Base-by-base conservation (phyloP, 306 rosid species). In the Vigna nakashimae region DNA sequence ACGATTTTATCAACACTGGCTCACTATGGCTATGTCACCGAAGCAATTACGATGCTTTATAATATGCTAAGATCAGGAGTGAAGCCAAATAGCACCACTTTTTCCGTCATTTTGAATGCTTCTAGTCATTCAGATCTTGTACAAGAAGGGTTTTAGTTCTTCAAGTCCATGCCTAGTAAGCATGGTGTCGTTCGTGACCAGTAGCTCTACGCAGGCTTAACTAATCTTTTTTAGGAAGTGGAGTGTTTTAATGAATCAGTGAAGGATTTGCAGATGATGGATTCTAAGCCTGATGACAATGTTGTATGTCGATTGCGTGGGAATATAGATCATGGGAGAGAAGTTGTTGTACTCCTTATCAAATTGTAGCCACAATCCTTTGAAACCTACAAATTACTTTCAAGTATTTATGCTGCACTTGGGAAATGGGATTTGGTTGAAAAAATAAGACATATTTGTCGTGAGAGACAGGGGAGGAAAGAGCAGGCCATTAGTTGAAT, bases 91-190 rank as follows among this genome's bases (percentile, higher is more conserved):
- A 86, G 84, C 82, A 65, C 82, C 80, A 91, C 96, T 4, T 86
- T 90, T 65, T 79, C 86, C 16, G 89, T 78, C 74, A 74, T 87
- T 73, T 90, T 93, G 64, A 86, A 84, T 84, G 97, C 90, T 6
- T 93, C 96, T 70, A 85, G 90, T 86, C 96, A 87, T 82, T 85
- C 92, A 1, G 94, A 96, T 58, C 89, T 93, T 53, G 92, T 86
- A 52, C 86, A 45, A 34, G 96, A 93, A 80, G 97, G 97, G 71
- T 83, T 88, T 74, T 71, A 58, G 63, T 59, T 93, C 79, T 90
- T 93, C 87, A 71, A 79, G 62, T 84, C 86, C 84, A 93, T 93
- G 96, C 73, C 45, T 49, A 1, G n/a, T 28, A 86, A 84, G 69
- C 86, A 90, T 30, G 80, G 75, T 34, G 77, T 90, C 55, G 57